These are phyloP conservation scores for Phaeosphaeriaceae sp. DNA, from an alignment of 2,329 filamentous ascomycete genomes.

Conservation along the genomic window DNA sequence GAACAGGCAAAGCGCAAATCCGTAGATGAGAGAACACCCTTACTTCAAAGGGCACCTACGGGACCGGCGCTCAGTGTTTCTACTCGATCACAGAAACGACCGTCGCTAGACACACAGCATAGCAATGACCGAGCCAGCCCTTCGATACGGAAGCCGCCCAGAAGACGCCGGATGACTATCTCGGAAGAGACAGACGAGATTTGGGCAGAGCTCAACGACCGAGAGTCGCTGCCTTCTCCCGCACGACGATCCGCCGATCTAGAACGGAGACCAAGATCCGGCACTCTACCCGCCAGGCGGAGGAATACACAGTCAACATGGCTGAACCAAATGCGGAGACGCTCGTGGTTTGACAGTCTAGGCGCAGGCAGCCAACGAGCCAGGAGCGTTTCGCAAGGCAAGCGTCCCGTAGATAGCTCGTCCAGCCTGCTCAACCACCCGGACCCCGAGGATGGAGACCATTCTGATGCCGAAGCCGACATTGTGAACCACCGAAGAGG, in stretches of 20 bases:
- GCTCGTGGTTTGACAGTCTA: conserved; percentile 46
- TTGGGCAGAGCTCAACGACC: conserved; percentile 85
- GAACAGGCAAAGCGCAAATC: conserved; percentile 37
- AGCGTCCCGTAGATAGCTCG: conserved; percentile 30
- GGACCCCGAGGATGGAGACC: conserved; percentile 37
- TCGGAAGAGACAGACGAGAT: conserved; percentile 79
- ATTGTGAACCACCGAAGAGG: conserved; percentile 23
- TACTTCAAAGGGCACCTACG: conserved; percentile 43
- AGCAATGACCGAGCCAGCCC: conserved; percentile 33
- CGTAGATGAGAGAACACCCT: conserved; percentile 45
- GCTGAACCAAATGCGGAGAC: conserved; percentile 44
- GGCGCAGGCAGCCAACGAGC: conserved; percentile 17
- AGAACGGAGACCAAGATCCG: conserved; percentile 41
- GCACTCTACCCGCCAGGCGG: conserved; percentile 38
- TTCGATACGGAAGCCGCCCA: conserved; percentile 28
- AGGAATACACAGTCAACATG: conserved; percentile 40
- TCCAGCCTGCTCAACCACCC: conserved; percentile 35
- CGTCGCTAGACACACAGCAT: conserved; percentile 24
- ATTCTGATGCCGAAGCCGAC: conserved; percentile 38
- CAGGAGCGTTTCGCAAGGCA: conserved; percentile 38
- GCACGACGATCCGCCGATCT: conserved; percentile 39
- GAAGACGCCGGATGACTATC: conserved; percentile 54
- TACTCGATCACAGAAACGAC: conserved; percentile 32
- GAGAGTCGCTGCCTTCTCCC: conserved; percentile 37
- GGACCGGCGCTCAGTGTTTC: conserved; percentile 35